Base-by-base conservation (phyloP, 2,329 filamentous ascomycete species). In the Fusarium sororula region DNA sequence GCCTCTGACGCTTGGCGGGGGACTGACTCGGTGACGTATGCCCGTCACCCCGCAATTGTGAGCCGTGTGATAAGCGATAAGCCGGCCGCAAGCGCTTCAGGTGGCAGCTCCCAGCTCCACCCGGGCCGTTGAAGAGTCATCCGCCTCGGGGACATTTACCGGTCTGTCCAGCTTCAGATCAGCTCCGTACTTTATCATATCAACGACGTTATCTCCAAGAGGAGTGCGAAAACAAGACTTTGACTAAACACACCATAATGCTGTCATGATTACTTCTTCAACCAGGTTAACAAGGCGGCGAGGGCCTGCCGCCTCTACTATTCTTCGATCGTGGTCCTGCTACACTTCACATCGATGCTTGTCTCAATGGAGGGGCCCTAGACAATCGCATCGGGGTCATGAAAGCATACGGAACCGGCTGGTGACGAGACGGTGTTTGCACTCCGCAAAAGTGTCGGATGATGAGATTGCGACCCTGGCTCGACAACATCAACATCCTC, bases 381-480 rank as follows among this genome's bases (percentile, higher is more conserved):
- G 61, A 53, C 73, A 55, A 54, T 32, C 39, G 9, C 72, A 57
- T 42, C 35, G 44, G 55, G 24, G 37, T 18, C 22, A 12, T 22
- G 57, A 28, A 50, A 54, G 26, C 6, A 35, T 18, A 44, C n/a
- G 20, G 22, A 32, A 39, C 24, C 38, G 45, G 8, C 12, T 47
- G 41, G 41, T n/a, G 18, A 48, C 65, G 22, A 54, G 63, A 26
- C 74, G 76, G 39, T 47, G 38, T 44, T 63, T 76, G 32, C 73
- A 78, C 39, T 68, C 74, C 15, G 65, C 79, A 58, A 77, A 79
- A 51, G 88, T 90, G 24, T 88, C 89, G 44, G 93, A 96, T 80
- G 90, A 93, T 73, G 93, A 96, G 80, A 93, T 98, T 74, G 89
- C 91, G 51, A 90, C 89, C 47, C 89, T 98, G 53, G 94, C 95